Base-by-base conservation (phyloP, 2,329 filamentous ascomycete genomes). In the Pestalotiopsis sp. region DNA sequence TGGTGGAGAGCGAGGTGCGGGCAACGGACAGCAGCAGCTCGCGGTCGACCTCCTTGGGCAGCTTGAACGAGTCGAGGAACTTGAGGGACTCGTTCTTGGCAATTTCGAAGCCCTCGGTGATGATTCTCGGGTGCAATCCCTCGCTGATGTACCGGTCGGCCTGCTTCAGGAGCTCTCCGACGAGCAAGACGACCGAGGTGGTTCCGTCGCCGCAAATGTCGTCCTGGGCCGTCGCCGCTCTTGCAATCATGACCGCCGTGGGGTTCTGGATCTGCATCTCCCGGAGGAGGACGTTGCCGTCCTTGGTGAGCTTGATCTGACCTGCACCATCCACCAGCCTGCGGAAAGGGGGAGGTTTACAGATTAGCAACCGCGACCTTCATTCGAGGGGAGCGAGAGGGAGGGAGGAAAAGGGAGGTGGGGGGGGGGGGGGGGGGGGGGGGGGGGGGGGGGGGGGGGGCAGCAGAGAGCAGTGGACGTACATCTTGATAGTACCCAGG, bases 141-240 rank as follows among this genome's bases (percentile, higher is more conserved):
- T 99, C 96, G 13, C 93, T 91, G 78, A 99, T 98, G 81, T 97
- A 94, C 81, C 96, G 90, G 81, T 98, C 93, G 70, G 96, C 96
- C 85, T 99, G 96, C 88, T 98, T 99, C 79, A 99, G 84, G 70
- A 99, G 90, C 86, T 99, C 96, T 81, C 96, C 96, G 65, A 99
- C 95, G 80, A 98, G 84, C 76, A 99, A 85, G 66, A 99, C 96
- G 38, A 98, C 95, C 61, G 94, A 98, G 57, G 96, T 99, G 76
- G 96, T 99, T 78, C 96, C 96, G 81, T 99, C 96, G 78, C 96
- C 96, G 76, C 94, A 97, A 76, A 99, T 99, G 78, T 99, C 96
- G 81, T 99, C 96, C 81, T 99, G 95, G 74, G 96, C 96, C 49
- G 96, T 99, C 69, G 96, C 96, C 77, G 95, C 94, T 79, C 90